Evolutionary conservation across 1,139 yeast genomes (phyloP).

Genomic region (Hanseniaspora uvarum): DNA sequence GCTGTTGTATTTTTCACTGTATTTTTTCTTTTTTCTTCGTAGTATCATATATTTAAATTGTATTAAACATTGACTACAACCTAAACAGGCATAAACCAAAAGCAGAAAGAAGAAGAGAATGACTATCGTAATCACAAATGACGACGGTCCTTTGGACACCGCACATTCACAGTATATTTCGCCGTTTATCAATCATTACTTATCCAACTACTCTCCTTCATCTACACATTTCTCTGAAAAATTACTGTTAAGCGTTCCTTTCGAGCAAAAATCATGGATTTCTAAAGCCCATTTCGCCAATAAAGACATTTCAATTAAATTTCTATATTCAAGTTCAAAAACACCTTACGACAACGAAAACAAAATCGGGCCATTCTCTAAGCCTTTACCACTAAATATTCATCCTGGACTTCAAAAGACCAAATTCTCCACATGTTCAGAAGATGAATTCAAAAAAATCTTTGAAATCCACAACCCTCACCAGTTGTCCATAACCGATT

Average conservation of each 20-base stretch:
- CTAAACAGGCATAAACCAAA: not conserved
- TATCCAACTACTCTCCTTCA: slow-evolving; percentile 41
- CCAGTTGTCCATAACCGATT: slow-evolving; percentile 22
- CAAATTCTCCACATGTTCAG: not conserved
- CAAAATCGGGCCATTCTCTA: slow-evolving; percentile 53
- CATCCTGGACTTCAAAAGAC: slow-evolving; percentile 7
- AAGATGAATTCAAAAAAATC: not conserved
- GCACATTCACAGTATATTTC: slow-evolving; percentile 77
- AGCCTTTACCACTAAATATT: slow-evolving; percentile 34
- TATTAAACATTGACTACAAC: not conserved
- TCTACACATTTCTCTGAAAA: slow-evolving; percentile 63
- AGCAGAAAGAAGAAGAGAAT: not conserved
- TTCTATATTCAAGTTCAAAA: slow-evolving; percentile 45
- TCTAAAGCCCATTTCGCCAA: slow-evolving; percentile 97
- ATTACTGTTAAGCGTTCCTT: slow-evolving; percentile 57
- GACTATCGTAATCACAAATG: slow-evolving; percentile 54
- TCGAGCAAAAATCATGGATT: slow-evolving; percentile 82
- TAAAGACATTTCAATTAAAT: slow-evolving; percentile 55
- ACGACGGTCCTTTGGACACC: slow-evolving; percentile 87
- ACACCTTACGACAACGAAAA: slow-evolving; percentile 40
- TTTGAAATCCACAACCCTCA: not conserved
- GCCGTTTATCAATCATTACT: slow-evolving; percentile 57
- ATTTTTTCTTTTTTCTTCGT: too few species aligned
- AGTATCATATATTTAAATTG: too few species aligned
- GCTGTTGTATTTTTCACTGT: too few species aligned